Percentiles rank a stretch among this genome's conserved stretches.
phyloP scores from a whole-genome alignment of 345 rosid genomes.

The Arabis hirsuta region DNA sequence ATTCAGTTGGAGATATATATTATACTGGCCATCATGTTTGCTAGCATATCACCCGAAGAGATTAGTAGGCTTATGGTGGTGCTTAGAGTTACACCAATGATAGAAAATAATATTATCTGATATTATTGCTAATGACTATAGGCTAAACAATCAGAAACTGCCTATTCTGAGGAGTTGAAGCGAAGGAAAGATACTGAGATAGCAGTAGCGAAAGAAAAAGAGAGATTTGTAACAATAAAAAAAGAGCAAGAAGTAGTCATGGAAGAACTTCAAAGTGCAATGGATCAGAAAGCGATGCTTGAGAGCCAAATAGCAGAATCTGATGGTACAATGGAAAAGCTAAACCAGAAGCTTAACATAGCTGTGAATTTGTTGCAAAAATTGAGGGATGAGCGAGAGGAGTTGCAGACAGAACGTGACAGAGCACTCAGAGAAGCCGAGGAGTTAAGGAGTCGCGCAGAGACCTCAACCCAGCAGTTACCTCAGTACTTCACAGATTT shows the following conservation, averaged over 20 bases:
- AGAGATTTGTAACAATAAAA: constrained; percentile 57
- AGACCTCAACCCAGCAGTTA: constrained; percentile 52
- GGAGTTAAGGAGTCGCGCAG: constrained; percentile 65
- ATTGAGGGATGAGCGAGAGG: constrained; percentile 65
- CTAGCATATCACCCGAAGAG: constrained; percentile 16
- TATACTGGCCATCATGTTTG: constrained; percentile 26
- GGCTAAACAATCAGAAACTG: constrained; percentile 66
- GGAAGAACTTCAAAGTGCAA: constrained; percentile 54
- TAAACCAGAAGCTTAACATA: constrained; percentile 76
- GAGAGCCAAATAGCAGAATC: constrained; percentile 63
- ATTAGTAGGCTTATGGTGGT: constrained; percentile 11
- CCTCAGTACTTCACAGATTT: constrained; percentile 71
- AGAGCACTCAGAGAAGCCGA: constrained; percentile 86
- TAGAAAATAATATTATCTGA: constrained; percentile 12
- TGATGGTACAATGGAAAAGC: constrained; percentile 57
- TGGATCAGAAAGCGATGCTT: constrained; percentile 53
- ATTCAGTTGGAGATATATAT: constrained; percentile 19
- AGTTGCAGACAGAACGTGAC: constrained; percentile 72
- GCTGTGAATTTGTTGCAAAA: constrained; percentile 75
- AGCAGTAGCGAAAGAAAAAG: constrained; percentile 62
- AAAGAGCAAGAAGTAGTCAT: constrained; percentile 51
- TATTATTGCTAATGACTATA: constrained; percentile 34
- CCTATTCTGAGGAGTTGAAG: constrained; percentile 61
- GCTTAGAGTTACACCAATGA: constrained; percentile 2
- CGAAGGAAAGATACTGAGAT: constrained; percentile 71